These are phyloP conservation scores for Globisporangium solare DNA, from an alignment of 352 stramenopile species.

Conservation along the genomic window DNA sequence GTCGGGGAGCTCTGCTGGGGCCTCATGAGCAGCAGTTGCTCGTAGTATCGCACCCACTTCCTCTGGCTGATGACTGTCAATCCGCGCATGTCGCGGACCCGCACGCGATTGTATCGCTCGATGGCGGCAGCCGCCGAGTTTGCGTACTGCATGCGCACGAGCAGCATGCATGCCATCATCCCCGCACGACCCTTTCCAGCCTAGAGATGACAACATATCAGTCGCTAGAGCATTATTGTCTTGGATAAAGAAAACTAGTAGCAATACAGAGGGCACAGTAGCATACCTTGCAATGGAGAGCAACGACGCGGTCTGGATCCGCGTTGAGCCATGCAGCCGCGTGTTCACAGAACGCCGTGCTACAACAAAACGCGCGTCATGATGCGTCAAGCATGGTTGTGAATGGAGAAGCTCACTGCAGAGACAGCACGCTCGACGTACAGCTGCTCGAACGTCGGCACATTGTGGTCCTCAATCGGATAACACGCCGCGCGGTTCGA, in stretches of 20 bases:
- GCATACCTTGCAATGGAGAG: conserved; percentile 67
- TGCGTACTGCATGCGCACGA: conserved; percentile 56
- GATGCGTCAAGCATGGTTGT: not conserved
- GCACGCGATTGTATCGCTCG: conserved; percentile 61
- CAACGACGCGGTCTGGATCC: conserved; percentile 39
- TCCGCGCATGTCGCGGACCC: conserved; percentile 47
- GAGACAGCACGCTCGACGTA: conserved; percentile 13
- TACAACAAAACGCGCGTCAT: conserved; percentile 12
- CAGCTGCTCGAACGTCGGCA: conserved; percentile 63
- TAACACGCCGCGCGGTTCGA: conserved; percentile 39
- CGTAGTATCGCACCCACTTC: conserved; percentile 73
- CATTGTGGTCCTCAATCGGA: conserved; percentile 72
- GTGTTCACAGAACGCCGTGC: conserved; percentile 69
- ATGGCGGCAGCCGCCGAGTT: conserved; percentile 43
- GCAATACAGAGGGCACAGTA: too few species aligned
- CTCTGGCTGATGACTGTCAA: conserved; percentile 65
- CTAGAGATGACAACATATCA: conserved; percentile 11
- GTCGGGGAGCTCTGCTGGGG: not conserved
- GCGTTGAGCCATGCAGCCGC: conserved; percentile 51
- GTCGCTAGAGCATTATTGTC: not conserved
- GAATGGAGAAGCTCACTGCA: too few species aligned
- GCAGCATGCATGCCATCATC: conserved; percentile 79
- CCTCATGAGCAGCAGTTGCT: conserved; percentile 15
- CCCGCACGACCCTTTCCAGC: conserved; percentile 67
- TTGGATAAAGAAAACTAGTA: not conserved